Evolutionary conservation across 306 rosid species (phyloP), one percentile per base, ranked within the genome.

Genomic region (Pyrus pyrifolia): DNA sequence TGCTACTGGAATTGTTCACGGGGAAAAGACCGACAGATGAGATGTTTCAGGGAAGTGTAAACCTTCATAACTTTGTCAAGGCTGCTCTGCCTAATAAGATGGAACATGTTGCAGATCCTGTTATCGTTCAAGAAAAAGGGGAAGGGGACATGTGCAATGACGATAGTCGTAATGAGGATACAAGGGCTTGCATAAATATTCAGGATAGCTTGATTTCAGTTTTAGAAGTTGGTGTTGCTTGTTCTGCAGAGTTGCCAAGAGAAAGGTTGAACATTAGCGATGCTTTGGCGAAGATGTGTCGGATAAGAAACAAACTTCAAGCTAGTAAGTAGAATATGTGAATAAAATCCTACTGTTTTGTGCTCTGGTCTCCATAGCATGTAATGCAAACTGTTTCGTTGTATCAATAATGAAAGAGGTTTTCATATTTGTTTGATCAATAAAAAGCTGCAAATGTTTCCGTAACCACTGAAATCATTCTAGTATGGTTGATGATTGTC

Each of bases 21-120:
- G 55, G 81, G 18, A 83, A 75, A 71, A 35, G 68, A 6, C 80
- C 83, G 2, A 83, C 75, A 0, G 51, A 83, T 11, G 49, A 75
- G 5, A 58, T 61, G 18, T 79, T 83, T 52, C 30, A 40, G 13
- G 83, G 75, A 17, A 72, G 59, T 18, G 12, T 35, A 62, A 68
- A 45, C 29, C 76, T 82, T 45, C 73, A 21, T 27, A 63, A 63
- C 4, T 63, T 63, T 30, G 42, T 63, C n/a, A 63, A 63, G 40
- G 8, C 18, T 11, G 33, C 35, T 25, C 17, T 61, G 66, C 66
- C 66, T 13, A 1, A 61, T 25, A 7, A 61, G 33, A 5, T 61
- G 17, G 66, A 11, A 25, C 35, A 25, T 33, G n/a, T 61, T 27
- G 66, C 29, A 6, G 66, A 25, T 27, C 21, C 66, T 23, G 35